Conservation (phyloP, 768 basidiomycete species). For the Kwoniella shandongensis region DNA sequence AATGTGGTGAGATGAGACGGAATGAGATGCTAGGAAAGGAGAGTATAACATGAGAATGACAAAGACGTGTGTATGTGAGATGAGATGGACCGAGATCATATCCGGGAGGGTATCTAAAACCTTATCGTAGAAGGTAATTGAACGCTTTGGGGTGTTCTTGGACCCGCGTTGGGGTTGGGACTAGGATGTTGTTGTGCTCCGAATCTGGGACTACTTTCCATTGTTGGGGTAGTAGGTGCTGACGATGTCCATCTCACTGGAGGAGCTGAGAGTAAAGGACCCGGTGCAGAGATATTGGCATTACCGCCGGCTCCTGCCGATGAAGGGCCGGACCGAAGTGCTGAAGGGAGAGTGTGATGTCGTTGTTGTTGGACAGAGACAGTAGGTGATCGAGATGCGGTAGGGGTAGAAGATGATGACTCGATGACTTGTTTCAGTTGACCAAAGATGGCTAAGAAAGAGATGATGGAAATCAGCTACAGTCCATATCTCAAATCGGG, state of each 20-base stretch:
- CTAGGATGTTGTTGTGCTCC: slow-evolving; percentile 5
- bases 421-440: slow-evolving; percentile 26
- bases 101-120: slow-evolving; percentile 12
- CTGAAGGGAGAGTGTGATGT: slow-evolving; percentile 5
- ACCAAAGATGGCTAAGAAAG: slow-evolving; percentile 23
- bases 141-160: slow-evolving; percentile 20
- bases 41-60: too few relatives aligned
- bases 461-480: not conserved
- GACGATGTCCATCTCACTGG: slow-evolving; percentile 24
- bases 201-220: slow-evolving; percentile 31
- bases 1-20: too few relatives aligned
- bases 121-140: slow-evolving; percentile 32
- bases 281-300: slow-evolving; percentile 1
- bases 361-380: not conserved
- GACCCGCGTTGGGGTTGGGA: too few relatives aligned
- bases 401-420: slow-evolving; percentile 6
- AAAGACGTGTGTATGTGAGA: too few relatives aligned
- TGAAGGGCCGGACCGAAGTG: slow-evolving; percentile 7
- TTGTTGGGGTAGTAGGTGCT: slow-evolving; percentile 34
- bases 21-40: too few relatives aligned
- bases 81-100: not conserved
- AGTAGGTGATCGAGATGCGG: not conserved
- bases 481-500: not conserved
- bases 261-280: slow-evolving; percentile 33
- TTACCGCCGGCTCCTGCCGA: not conserved